A percentile compares a stretch with the other conserved stretches of the same genome.
Evolutionary conservation across 2,329 filamentous ascomycete species (phyloP).

Genomic region (Trichoderma atrobrunneum): DNA sequence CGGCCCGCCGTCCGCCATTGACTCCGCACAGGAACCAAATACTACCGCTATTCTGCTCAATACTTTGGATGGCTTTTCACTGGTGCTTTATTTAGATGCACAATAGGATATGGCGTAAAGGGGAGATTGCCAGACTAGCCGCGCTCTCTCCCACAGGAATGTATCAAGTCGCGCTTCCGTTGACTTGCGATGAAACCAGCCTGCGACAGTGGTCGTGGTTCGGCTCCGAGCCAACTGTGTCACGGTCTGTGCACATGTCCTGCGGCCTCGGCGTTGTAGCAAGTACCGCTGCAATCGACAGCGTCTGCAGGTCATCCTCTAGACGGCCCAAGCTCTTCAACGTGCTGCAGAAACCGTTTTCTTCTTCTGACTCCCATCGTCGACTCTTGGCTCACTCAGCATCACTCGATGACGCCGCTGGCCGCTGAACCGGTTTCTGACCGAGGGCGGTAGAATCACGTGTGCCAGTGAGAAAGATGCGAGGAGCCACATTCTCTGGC

Average conservation of each 20-base stretch:
- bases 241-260: not conserved
- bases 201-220: constrained; percentile 9
- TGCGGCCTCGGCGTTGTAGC: not conserved
- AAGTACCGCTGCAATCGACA: not conserved
- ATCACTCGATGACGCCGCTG: not conserved
- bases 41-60: not conserved
- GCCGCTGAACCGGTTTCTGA: not conserved
- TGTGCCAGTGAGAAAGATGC: not conserved
- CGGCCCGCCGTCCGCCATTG: not conserved
- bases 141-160: not conserved
- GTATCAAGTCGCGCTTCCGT: not conserved
- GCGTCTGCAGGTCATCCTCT: not conserved
- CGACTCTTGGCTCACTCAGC: not conserved
- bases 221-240: not conserved
- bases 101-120: not conserved
- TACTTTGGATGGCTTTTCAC: not conserved
- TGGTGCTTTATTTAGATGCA: not conserved
- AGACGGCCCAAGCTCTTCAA: not conserved
- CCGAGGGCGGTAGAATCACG: constrained; percentile 4
- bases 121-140: not conserved
- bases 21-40: not conserved
- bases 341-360: not conserved
- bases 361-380: not conserved
- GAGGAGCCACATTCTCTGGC: constrained; percentile 4
- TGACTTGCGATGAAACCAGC: constrained; percentile 14